A percentile compares a stretch with the other conserved stretches of the same genome.
Evolutionary conservation across 108 stramenopile genomes (phyloP).

Genomic region (Cyclotella sp.): DNA sequence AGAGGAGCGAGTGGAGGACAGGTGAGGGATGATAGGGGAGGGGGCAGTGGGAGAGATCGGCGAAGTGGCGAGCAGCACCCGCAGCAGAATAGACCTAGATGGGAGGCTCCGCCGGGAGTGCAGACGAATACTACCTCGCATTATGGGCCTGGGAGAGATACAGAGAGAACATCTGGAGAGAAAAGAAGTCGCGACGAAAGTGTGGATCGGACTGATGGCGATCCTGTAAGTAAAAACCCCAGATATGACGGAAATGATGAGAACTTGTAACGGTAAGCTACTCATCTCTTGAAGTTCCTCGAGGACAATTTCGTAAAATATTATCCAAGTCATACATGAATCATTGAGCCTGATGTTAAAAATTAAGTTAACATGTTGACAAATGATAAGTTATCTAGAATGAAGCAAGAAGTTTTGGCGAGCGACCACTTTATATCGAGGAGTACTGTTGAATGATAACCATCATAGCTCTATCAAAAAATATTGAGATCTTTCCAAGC

Average conservation of each 20-base stretch:
- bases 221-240: slow-evolving; percentile 6
- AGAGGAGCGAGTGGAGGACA: slow-evolving; percentile 95
- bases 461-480: slow-evolving; percentile 12
- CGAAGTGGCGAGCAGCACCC: slow-evolving; percentile 6
- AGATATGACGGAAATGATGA: slow-evolving; percentile 18
- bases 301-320: neutral
- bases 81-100: slow-evolving; percentile 16
- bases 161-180: neutral
- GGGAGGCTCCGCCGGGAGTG: slow-evolving; percentile 15
- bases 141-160: slow-evolving; percentile 16
- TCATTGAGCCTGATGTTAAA: neutral
- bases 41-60: slow-evolving; percentile 41
- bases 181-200: slow-evolving; percentile 26
- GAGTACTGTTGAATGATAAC: slow-evolving; percentile 7
- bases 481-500: slow-evolving; percentile 6
- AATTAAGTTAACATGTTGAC: neutral
- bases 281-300: neutral
- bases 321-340: neutral
- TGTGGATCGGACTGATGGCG: neutral
- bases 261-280: neutral
- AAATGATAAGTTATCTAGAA: neutral
- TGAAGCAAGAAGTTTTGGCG: slow-evolving; percentile 17
- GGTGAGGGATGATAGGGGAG: slow-evolving; percentile 89
- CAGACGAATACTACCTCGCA: neutral
- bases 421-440: slow-evolving; percentile 24